Conservation (phyloP, 306 rosid species). For the Rosa lucieae region DNA sequence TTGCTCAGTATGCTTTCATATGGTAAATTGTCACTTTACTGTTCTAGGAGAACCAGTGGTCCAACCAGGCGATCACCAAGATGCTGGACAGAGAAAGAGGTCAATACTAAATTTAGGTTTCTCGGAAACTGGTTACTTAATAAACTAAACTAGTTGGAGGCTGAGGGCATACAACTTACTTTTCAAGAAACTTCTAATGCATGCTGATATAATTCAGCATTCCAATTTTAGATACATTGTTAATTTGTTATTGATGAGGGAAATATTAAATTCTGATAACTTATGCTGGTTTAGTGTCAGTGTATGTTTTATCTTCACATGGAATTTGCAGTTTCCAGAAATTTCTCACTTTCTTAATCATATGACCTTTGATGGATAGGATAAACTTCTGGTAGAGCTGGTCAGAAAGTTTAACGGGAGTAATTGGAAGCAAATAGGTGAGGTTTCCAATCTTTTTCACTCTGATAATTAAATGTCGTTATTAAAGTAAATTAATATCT, state of each 20-base stretch:
- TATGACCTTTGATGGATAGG: conserved; percentile 42
- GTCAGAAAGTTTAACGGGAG: conserved; percentile 45
- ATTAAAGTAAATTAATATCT: not conserved
- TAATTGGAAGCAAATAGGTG: conserved; percentile 58
- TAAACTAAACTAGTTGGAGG: not conserved
- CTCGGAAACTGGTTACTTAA: not conserved
- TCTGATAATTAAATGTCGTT: not conserved
- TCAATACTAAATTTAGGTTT: conserved; percentile 12
- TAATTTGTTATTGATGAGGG: too few relatives aligned
- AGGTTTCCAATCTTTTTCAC: not conserved
- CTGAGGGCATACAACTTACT: not conserved
- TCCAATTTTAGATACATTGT: too few relatives aligned
- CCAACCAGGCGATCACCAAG: conserved; percentile 38
- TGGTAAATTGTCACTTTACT: not conserved
- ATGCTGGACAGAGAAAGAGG: conserved; percentile 59
- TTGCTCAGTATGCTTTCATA: not conserved
- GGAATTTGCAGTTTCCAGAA: not conserved
- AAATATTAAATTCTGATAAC: too few relatives aligned
- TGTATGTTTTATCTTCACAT: not conserved
- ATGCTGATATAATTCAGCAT: not conserved
- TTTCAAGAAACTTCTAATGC: not conserved
- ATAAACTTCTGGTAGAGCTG: conserved; percentile 41
- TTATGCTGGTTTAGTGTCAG: not conserved
- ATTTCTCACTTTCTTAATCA: conserved; percentile 17
- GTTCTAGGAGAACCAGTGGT: conserved; percentile 35